Evolutionary conservation across 345 rosid genomes (phyloP).

Genomic region (Clarkia xantiana): DNA sequence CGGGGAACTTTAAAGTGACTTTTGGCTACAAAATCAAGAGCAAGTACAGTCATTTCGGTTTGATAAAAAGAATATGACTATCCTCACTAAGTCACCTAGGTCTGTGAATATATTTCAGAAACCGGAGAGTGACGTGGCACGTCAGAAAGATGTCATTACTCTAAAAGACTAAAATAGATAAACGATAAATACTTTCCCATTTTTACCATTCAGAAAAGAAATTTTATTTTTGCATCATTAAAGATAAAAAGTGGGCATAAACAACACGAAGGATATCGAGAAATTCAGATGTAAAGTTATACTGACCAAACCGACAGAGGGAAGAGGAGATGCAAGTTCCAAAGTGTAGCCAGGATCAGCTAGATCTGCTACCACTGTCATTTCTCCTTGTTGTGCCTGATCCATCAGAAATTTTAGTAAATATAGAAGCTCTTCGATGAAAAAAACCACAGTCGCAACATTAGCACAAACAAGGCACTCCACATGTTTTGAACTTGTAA

Average conservation of each 20-base stretch:
- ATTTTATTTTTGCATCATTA: too few relatives aligned
- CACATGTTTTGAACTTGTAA: too few relatives aligned
- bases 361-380: constrained; percentile 53
- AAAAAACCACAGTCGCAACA: too few relatives aligned
- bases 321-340: constrained; percentile 59
- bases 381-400: constrained; percentile 75
- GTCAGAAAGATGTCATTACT: too few relatives aligned
- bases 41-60: not conserved
- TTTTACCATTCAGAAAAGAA: too few relatives aligned
- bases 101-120: not conserved
- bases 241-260: too few relatives aligned
- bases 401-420: not conserved
- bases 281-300: not conserved
- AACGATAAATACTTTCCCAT: too few relatives aligned
- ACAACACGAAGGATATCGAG: not conserved
- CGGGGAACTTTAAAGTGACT: constrained; percentile 78
- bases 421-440: too few relatives aligned
- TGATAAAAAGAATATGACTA: not conserved
- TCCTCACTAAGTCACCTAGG: not conserved
- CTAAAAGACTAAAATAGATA: too few relatives aligned
- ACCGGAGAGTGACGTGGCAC: too few relatives aligned
- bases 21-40: constrained; percentile 40
- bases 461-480: too few relatives aligned
- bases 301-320: constrained; percentile 54
- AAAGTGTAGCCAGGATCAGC: constrained; percentile 58